These are phyloP conservation scores for Didymella keratinophila DNA, from an alignment of 2,329 filamentous ascomycete genomes.

Conservation along the genomic window DNA sequence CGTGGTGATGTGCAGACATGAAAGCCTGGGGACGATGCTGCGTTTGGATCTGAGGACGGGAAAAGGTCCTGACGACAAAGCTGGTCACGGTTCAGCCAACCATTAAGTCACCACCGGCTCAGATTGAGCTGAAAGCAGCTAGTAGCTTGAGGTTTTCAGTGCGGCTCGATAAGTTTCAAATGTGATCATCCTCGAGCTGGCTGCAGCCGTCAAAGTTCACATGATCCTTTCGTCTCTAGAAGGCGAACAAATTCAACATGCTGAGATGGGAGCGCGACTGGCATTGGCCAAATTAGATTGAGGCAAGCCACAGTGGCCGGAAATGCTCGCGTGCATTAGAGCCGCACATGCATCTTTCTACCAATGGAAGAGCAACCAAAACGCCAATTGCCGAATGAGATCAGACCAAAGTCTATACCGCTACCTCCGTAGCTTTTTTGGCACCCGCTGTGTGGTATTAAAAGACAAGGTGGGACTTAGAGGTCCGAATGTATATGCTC, in stretches of 20 bases:
- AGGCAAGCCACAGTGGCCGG: slow-evolving; percentile 33
- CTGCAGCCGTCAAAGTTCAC: not conserved
- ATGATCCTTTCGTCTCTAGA: not conserved
- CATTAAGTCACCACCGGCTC: not conserved
- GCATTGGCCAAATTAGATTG: slow-evolving; percentile 40
- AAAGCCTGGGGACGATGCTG: not conserved
- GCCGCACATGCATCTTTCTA: slow-evolving; percentile 46
- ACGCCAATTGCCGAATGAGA: slow-evolving; percentile 37
- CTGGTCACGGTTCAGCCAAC: not conserved
- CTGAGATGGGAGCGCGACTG: slow-evolving; percentile 10
- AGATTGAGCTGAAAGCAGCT: not conserved
- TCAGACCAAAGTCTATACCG: slow-evolving; percentile 36
- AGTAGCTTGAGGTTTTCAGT: not conserved
- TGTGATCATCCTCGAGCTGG: not conserved
- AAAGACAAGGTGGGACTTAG: slow-evolving; percentile 26
- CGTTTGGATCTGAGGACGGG: not conserved
- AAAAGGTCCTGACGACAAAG: not conserved
- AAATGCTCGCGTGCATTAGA: slow-evolving; percentile 31
- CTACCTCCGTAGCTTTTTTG: slow-evolving; percentile 38
- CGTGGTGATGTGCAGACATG: not conserved
- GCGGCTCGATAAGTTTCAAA: not conserved
- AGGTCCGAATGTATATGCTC: slow-evolving; percentile 19
- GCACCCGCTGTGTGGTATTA: slow-evolving; percentile 44
- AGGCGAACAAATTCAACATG: not conserved
- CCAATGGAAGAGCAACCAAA: slow-evolving; percentile 42